Percentiles rank a stretch among this genome's conserved stretches.
Conservation (phyloP, 2,329 filamentous ascomycete species). For the Alternaria metachromatica region DNA sequence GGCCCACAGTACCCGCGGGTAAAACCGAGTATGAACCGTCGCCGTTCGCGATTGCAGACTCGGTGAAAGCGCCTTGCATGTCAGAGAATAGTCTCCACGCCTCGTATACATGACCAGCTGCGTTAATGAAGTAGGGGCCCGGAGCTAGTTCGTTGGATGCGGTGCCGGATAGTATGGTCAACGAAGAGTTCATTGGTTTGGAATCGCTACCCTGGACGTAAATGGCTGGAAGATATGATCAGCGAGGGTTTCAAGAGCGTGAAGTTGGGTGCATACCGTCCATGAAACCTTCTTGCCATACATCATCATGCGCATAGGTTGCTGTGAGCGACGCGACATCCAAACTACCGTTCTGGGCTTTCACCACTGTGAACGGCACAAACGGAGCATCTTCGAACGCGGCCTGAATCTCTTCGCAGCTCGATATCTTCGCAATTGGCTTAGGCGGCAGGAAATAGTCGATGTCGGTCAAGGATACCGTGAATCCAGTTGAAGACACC, state of each 20-base stretch:
- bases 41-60: constrained; percentile 50
- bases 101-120: constrained; percentile 54
- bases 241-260: neutral
- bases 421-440: constrained; percentile 42
- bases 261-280: constrained; percentile 27
- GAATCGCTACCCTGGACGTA: constrained; percentile 23
- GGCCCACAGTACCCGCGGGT: constrained; percentile 38
- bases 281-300: constrained; percentile 51
- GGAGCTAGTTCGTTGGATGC: constrained; percentile 42
- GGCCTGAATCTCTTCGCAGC: constrained; percentile 24
- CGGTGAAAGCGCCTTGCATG: constrained; percentile 57
- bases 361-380: constrained; percentile 50
- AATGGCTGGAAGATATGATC: constrained; percentile 40
- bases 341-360: constrained; percentile 14
- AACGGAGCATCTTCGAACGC: constrained; percentile 31
- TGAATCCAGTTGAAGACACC: constrained; percentile 48
- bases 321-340: constrained; percentile 20
- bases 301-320: constrained; percentile 50
- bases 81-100: constrained; percentile 61
- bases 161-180: constrained; percentile 22
- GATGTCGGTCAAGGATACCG: constrained; percentile 48
- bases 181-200: constrained; percentile 34
- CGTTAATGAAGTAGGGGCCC: constrained; percentile 60
- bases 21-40: constrained; percentile 54
- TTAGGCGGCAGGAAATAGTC: constrained; percentile 52